Base-by-base conservation (phyloP, 75 land plant genomes). In the Pseudotsuga menziesii region DNA sequence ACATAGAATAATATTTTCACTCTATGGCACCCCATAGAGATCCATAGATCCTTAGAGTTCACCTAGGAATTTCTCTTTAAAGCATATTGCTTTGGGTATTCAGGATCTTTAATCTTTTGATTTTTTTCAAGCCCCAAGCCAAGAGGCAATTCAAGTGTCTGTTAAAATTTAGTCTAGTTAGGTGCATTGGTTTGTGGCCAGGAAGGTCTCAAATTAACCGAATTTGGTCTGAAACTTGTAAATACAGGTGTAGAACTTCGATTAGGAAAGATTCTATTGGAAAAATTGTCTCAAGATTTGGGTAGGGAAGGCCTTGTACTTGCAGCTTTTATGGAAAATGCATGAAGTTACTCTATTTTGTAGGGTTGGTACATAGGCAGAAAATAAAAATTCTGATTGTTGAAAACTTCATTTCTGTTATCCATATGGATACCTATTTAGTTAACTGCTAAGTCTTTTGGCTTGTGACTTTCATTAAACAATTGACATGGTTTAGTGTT, bases 221-320 rank as follows among this genome's bases (percentile, higher is more conserved):
- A 79, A 0, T 88, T 77, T 41, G 96, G 96, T 44, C 22, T 67
- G 11, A 26, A 61, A 6, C 73, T 93, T 57, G 96, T 85, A 15
- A 93, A 93, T 56, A 76, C 91, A 39, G 96, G 96, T 60, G 82
- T 89, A 75, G 96, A 93, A 76, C 96, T 93, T 41, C 83, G 93
- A 15, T 89, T 93, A 44, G 93, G 93, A 4, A 91, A 83, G 41
- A 77, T 93, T 15, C 84, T 89, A 27, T 78, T 93, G 6, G 74
- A 82, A 25, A 77, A 85, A 61, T 73, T 82, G 20, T 12, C 75
- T 62, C 32, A 78, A 64, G 80, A 82, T 0, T 74, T 93, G 62
- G 77, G 85, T 2, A n/a, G n/a, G n/a, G n/a, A n/a, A n/a, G n/a
- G n/a, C n/a, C n/a, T n/a, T n/a, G n/a, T n/a, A n/a, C n/a, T n/a